phyloP scores from a whole-genome alignment of 2,329 filamentous ascomycete species.

The Peltaster fructicola region DNA sequence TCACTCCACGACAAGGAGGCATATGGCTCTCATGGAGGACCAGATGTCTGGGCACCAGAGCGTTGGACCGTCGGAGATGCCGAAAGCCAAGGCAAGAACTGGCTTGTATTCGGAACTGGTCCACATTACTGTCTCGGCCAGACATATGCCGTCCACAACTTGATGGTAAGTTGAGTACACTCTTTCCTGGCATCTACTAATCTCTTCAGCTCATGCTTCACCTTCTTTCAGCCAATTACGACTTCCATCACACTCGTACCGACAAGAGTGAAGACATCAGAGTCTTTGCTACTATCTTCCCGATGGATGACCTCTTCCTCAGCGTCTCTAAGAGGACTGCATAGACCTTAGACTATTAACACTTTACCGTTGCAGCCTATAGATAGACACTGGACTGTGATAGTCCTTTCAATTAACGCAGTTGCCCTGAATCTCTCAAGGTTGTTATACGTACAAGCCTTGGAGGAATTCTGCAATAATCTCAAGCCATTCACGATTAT shows the following conservation, averaged over 20 bases:
- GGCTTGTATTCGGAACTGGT: conserved; percentile 85
- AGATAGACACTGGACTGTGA: too few species aligned
- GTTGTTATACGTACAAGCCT: too few species aligned
- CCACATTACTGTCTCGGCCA: conserved; percentile 95
- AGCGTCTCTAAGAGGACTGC: too few species aligned
- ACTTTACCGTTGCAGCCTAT: too few species aligned
- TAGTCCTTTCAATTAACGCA: too few species aligned
- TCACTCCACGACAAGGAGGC: conserved; percentile 83
- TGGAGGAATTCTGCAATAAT: too few species aligned
- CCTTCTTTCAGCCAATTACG: conserved; percentile 21
- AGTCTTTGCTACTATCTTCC: conserved; percentile 97
- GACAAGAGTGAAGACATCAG: conserved; percentile 81
- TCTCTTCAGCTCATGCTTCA: conserved; percentile 39
- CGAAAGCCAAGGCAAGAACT: conserved; percentile 88
- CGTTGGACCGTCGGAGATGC: conserved; percentile 82
- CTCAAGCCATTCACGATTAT: too few species aligned
- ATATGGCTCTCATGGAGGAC: conserved; percentile 77
- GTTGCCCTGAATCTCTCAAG: too few species aligned
- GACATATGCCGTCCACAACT: conserved; percentile 73
- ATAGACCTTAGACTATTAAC: too few species aligned
- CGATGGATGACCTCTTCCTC: conserved; percentile 38
- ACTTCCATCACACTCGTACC: conserved; percentile 83
- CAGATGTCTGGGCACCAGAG: conserved; percentile 77
- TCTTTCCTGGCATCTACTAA: conserved; percentile 2
- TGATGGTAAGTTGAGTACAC: conserved; percentile 35